Evolutionary conservation across 345 rosid species (phyloP).

Genomic region (Euclidium syriacum): DNA sequence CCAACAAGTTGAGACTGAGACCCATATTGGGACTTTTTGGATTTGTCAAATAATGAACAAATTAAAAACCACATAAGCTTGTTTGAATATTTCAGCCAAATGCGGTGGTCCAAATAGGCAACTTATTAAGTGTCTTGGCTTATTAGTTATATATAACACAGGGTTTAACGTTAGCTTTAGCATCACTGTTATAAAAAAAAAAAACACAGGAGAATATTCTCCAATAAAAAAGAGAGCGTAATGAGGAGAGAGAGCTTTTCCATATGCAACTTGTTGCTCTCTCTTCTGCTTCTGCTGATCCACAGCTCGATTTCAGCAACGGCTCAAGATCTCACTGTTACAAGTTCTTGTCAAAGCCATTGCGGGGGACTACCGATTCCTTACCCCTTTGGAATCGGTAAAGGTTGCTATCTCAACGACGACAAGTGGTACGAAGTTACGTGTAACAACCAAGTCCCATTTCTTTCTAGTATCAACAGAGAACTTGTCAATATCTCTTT

Average conservation of each 20-base stretch:
- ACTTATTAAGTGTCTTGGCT: background rate
- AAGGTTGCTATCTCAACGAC: conserved; percentile 22
- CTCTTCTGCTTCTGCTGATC: conserved; percentile 18
- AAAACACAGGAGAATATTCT: background rate
- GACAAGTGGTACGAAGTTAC: conserved; percentile 2
- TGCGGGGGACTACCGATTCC: conserved; percentile 41
- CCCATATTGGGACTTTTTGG: background rate
- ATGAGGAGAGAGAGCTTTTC: conserved; percentile 13
- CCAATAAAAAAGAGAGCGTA: background rate
- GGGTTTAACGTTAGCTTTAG: background rate
- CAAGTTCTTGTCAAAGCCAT: conserved; percentile 15
- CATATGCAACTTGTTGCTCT: background rate
- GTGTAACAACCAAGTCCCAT: conserved; percentile 21
- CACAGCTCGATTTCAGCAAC: background rate
- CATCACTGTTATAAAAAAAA: conserved; percentile 20
- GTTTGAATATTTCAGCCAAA: conserved; percentile 1
- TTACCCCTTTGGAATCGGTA: conserved; percentile 36
- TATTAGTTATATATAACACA: background rate
- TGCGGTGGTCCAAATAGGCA: background rate
- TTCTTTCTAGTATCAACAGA: background rate
- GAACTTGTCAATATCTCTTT: conserved; percentile 28
- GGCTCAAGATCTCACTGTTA: conserved; percentile 6
- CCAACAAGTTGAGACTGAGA: background rate
- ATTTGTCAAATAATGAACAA: too few relatives aligned
- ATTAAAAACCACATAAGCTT: background rate